Base-by-base conservation (phyloP, 2,329 filamentous ascomycete species). In the Rutstroemia sydowiana region DNA sequence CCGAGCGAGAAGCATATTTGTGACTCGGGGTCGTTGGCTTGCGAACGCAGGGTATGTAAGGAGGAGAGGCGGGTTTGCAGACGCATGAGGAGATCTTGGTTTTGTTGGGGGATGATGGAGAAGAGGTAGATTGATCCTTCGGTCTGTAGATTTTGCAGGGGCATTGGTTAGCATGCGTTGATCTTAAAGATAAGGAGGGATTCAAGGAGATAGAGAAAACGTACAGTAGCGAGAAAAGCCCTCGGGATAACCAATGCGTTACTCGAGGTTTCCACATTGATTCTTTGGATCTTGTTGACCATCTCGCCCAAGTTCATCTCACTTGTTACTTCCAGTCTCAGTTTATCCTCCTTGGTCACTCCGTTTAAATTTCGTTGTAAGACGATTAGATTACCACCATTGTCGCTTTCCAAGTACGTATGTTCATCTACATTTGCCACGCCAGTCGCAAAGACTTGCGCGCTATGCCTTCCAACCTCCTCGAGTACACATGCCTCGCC, bases 101-200 rank as follows among this genome's bases (percentile, higher is more conserved):
- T 81, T 3, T 76, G 68, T 0, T 85, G 75, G 3, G 84, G 75
- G 58, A 98, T 89, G 6, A 86, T 79, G 1, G 87, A 89, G 62
- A 93, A 92, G 57, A 98, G 81, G 68, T 95, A 96, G 45, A 98
- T 84, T 0, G 86, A 86, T 23, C 93, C 93, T 67, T 97, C 92
- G 44, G 91, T 82, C 88, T 93, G 60, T 7, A 53, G 8, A n/a
- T 40, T 26, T n/a, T n/a, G n/a, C n/a, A n/a, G n/a, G n/a, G n/a
- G n/a, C n/a, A n/a, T n/a, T n/a, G n/a, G 3, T 28, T 51, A 48
- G 65, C 57, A 66, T 62, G 36, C 1, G 23, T n/a, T 20, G 16
- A 41, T 21, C 23, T 23, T 20, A 39, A 39, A 32, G 31, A 20
- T 21, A 10, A 43, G 23, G 32, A n/a, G 21, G n/a, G 18, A 8